These are phyloP conservation scores for Pythium aristosporum DNA, from an alignment of 352 stramenopile species.

Conservation along the genomic window DNA sequence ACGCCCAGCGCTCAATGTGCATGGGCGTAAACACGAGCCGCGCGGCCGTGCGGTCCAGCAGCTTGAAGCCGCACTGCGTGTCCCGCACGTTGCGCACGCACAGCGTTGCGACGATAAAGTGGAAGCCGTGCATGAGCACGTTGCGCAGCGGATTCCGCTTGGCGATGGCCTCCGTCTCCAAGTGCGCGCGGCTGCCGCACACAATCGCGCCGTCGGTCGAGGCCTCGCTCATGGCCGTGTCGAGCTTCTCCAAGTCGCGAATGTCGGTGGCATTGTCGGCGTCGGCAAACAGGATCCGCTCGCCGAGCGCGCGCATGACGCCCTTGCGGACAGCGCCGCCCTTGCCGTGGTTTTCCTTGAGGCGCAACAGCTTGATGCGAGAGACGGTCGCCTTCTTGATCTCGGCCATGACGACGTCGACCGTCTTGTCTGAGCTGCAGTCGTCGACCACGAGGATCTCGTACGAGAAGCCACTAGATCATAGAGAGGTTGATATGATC, in stretches of 20 bases:
- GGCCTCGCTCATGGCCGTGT: constrained; percentile 48
- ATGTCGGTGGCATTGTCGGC: constrained; percentile 93
- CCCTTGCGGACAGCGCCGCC: constrained; percentile 89
- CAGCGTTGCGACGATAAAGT: constrained; percentile 88
- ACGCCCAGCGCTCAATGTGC: constrained; percentile 94
- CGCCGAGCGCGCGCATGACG: constrained; percentile 78
- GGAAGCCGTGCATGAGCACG: constrained; percentile 92
- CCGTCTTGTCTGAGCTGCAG: constrained; percentile 85
- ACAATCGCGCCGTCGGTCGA: constrained; percentile 60
- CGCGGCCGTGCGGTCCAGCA: constrained; percentile 88
- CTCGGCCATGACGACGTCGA: constrained; percentile 60
- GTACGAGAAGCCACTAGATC: constrained; percentile 49
- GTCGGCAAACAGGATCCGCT: constrained; percentile 89
- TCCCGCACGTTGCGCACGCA: constrained; percentile 87
- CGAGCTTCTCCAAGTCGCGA: constrained; percentile 82
- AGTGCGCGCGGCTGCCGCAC: constrained; percentile 89
- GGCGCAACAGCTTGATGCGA: constrained; percentile 70
- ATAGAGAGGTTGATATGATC: background rate
- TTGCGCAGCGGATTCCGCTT: constrained; percentile 87
- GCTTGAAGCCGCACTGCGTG: constrained; percentile 95
- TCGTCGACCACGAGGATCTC: constrained; percentile 94
- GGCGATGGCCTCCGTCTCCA: constrained; percentile 84
- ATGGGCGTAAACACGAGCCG: constrained; percentile 87
- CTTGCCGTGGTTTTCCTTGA: constrained; percentile 91
- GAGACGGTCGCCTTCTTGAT: constrained; percentile 45